Evolutionary conservation across 257 asterid genomes (phyloP).

Genomic region (Gynochthodes officinalis): DNA sequence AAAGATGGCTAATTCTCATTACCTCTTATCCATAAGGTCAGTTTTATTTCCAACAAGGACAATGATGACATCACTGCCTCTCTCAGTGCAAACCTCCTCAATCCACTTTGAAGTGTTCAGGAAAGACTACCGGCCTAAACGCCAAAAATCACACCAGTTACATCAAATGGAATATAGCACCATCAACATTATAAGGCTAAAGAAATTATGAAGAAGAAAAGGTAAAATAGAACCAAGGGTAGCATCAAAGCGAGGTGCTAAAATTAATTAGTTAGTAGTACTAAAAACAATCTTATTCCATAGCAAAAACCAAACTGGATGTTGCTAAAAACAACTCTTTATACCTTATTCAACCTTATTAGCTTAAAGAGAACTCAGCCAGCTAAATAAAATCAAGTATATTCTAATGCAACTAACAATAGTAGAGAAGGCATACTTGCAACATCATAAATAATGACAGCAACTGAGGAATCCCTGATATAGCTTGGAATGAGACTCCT

Average conservation of each 20-base stretch:
- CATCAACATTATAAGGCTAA: neutral
- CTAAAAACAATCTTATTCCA: neutral
- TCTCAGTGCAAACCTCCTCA: conserved; percentile 91
- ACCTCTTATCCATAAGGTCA: conserved; percentile 93
- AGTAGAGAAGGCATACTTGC: conserved; percentile 55
- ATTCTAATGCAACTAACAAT: too few relatives aligned
- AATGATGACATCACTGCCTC: conserved; percentile 91
- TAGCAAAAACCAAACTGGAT: neutral
- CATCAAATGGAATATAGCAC: neutral
- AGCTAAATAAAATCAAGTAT: neutral
- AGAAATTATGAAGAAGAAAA: neutral
- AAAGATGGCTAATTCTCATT: neutral
- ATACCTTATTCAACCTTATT: neutral
- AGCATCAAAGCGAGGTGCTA: neutral
- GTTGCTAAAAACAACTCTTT: neutral
- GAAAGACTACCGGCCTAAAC: conserved; percentile 74
- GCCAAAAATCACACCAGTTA: neutral
- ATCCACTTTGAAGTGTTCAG: conserved; percentile 89
- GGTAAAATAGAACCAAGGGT: neutral
- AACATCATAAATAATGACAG: conserved; percentile 82
- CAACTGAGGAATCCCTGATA: conserved; percentile 88
- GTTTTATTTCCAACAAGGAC: conserved; percentile 92
- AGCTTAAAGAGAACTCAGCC: neutral
- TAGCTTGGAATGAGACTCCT: conserved; percentile 94
- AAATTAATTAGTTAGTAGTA: neutral